phyloP scores from a whole-genome alignment of 495 filamentous ascomycete genomes.

The Aspergillus asperescens region DNA sequence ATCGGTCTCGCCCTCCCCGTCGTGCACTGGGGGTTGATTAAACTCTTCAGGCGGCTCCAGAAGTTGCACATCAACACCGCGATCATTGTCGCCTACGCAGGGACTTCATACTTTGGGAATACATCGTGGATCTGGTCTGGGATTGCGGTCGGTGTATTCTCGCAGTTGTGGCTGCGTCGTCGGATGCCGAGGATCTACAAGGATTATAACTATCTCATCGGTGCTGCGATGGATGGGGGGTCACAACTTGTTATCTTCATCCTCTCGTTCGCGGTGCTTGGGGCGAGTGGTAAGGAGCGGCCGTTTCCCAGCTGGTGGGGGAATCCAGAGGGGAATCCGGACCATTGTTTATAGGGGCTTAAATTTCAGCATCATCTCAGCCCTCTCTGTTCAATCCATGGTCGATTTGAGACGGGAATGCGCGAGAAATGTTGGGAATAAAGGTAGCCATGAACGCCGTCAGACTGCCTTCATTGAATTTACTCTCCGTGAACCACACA shows the following conservation, averaged over 20 bases:
- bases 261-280: constrained; percentile 55
- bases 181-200: constrained; percentile 47
- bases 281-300: constrained; percentile 32
- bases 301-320: constrained; percentile 48
- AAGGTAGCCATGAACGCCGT: too few relatives aligned
- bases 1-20: constrained; percentile 38
- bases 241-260: constrained; percentile 49
- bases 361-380: too few relatives aligned
- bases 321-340: constrained; percentile 25
- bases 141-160: constrained; percentile 40
- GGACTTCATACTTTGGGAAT: constrained; percentile 42
- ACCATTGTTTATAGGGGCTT: constrained; percentile 1
- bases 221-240: constrained; percentile 52
- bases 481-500: too few relatives aligned
- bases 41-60: neutral
- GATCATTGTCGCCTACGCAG: constrained; percentile 41
- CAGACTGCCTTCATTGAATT: too few relatives aligned
- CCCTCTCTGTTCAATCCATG: too few relatives aligned
- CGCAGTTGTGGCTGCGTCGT: constrained; percentile 50
- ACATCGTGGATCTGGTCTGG: constrained; percentile 34
- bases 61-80: constrained; percentile 31
- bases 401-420: too few relatives aligned
- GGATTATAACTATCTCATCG: constrained; percentile 54
- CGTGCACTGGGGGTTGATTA: constrained; percentile 29
- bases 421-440: too few relatives aligned